Base-by-base conservation (phyloP, 2,329 filamentous ascomycete species). In the Stachybotrys chartarum region DNA sequence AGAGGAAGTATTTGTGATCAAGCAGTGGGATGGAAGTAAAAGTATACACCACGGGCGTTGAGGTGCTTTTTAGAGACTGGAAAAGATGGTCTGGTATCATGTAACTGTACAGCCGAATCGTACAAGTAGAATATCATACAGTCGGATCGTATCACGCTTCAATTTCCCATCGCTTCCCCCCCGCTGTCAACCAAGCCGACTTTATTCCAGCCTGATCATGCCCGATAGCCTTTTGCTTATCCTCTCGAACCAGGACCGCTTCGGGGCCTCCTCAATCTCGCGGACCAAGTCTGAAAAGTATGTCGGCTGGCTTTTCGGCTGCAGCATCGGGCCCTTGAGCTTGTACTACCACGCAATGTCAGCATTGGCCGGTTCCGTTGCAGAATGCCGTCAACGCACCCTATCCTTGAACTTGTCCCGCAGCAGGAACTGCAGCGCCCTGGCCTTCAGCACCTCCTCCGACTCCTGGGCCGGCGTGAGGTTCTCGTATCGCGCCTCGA, bases 1-100 rank as follows among this genome's bases (percentile, higher is more conserved):
- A 95, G 65, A 85, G 85, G 67, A 87, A 81, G 69, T 97, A 95
- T 68, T 83, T 97, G 60, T 95, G 76, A 66, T 55, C 7, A 42
- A 42, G 14, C 10, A 42, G 10, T 14, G 35, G 35, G 35, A 42
- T 6, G 14, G 35, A 42, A 10, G 8, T 5, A 42, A 42, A 14
- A 42, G 35, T 42, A 14, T 24, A 24, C 24, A 42, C 5, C 35
- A 42, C 35, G 35, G 24, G 35, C 35, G 35, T 42, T 42, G 35
- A 14, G 35, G 35, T 42, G 35, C 35, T 42, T 10, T 42, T 42
- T 42, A 42, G 35, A 42, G 14, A 14, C 35, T 10, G 14, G 35
- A 42, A 42, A 42, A 42, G 35, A 42, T 42, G 35, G 35, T 14
- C 5, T 42, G 35, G 35, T 42, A 42, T 42, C 35, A 42, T 42